A percentile compares a stretch with the other conserved stretches of the same genome.
Evolutionary conservation across 352 stramenopile genomes (phyloP).

Genomic region (Albugo candida): DNA sequence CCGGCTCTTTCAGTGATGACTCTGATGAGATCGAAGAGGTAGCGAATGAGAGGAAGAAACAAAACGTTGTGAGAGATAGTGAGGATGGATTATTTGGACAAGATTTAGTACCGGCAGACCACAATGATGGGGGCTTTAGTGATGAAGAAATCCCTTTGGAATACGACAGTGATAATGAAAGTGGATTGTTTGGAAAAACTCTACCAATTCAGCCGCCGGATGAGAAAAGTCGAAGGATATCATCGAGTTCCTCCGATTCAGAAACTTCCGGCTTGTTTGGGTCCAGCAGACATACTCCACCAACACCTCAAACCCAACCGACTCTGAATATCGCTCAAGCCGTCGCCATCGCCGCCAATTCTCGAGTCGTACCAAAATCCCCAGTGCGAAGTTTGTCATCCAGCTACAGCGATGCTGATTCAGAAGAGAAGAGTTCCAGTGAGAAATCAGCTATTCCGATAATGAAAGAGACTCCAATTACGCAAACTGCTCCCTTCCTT

Average conservation of each 20-base stretch:
- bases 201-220: constrained; percentile 11
- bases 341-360: neutral
- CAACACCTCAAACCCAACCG: constrained; percentile 2
- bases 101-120: too few species aligned
- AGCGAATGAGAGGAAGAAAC: neutral
- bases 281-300: constrained; percentile 2
- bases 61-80: too few species aligned
- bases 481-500: neutral
- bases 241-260: constrained; percentile 16
- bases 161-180: constrained; percentile 16
- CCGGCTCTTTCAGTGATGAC: constrained; percentile 22
- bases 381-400: constrained; percentile 8
- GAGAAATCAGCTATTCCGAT: constrained; percentile 15
- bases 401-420: constrained; percentile 33
- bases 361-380: neutral
- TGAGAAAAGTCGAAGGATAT: constrained; percentile 11
- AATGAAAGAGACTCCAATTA: neutral
- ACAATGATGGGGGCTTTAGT: too few species aligned
- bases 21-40: constrained; percentile 34
- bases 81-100: too few species aligned
- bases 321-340: constrained; percentile 12
- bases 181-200: constrained; percentile 26
- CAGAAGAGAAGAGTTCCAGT: constrained; percentile 12
- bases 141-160: too few species aligned
- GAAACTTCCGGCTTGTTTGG: constrained; percentile 13